Evolutionary conservation across 345 rosid species (phyloP).

Genomic region (Moricandia moricandioides): DNA sequence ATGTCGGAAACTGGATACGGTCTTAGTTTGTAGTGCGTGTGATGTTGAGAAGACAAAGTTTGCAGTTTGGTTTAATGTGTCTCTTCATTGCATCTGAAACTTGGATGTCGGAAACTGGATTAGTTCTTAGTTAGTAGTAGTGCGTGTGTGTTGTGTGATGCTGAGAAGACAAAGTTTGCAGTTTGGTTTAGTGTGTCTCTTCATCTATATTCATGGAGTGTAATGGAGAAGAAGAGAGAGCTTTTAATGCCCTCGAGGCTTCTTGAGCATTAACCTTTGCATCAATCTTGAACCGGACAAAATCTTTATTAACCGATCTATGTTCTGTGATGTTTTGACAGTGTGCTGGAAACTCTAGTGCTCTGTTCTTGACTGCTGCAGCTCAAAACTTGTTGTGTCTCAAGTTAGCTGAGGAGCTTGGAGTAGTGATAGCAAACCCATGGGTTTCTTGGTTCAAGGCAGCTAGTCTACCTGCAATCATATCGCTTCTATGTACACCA

Average conservation of each 20-base stretch:
- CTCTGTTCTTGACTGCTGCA: slow-evolving; percentile 93
- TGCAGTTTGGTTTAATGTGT: background rate
- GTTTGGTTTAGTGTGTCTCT: no score
- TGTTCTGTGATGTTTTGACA: slow-evolving; percentile 46
- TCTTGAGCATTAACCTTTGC: background rate
- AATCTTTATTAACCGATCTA: background rate
- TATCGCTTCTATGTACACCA: slow-evolving; percentile 76
- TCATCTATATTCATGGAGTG: background rate
- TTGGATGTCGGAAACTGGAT: background rate
- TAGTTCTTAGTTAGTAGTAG: no score
- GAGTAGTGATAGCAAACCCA: slow-evolving; percentile 70
- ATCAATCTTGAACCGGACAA: background rate
- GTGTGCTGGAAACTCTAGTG: slow-evolving; percentile 87
- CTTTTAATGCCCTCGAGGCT: background rate
- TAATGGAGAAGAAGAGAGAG: background rate
- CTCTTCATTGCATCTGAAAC: no score
- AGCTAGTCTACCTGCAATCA: slow-evolving; percentile 78
- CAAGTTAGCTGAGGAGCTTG: slow-evolving; percentile 92
- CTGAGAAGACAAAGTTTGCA: no score
- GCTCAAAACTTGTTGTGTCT: slow-evolving; percentile 94
- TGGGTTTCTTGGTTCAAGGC: slow-evolving; percentile 98
- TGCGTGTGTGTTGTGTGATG: no score
- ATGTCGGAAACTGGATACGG: background rate
- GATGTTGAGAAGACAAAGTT: background rate
- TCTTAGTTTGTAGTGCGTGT: background rate